A percentile compares a stretch with the other conserved stretches of the same genome.
Evolutionary conservation across 768 basidiomycete species (phyloP).

Genomic region (Phaffia tasmanica): DNA sequence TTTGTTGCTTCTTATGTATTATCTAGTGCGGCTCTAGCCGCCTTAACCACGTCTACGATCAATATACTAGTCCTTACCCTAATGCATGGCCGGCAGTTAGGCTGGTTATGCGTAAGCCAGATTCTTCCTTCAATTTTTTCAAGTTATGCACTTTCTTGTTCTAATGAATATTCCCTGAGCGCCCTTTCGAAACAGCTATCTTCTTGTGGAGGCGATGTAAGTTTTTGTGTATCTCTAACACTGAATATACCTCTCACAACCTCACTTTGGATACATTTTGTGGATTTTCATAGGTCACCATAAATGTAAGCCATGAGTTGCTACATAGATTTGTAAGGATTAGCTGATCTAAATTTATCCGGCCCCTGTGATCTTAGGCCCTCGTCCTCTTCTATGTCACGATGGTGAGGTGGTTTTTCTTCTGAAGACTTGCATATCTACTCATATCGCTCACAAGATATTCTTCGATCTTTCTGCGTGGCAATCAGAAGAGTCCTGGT

Average conservation of each 20-base stretch:
- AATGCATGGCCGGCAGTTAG: slow-evolving; percentile 30
- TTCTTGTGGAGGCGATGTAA: neutral
- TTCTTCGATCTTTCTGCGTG: no score
- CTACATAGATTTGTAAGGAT: no score
- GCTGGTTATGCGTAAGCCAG: slow-evolving; percentile 28
- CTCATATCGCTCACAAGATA: no score
- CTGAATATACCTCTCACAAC: neutral
- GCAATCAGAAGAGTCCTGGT: no score
- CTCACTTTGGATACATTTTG: neutral
- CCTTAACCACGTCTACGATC: slow-evolving; percentile 30
- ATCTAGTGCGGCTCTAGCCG: slow-evolving; percentile 15
- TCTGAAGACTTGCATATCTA: no score
- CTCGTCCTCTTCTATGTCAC: no score
- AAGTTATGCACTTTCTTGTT: neutral
- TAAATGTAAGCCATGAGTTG: no score
- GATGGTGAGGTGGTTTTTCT: no score
- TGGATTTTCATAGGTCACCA: neutral
- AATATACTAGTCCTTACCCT: slow-evolving; percentile 29
- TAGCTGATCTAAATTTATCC: no score
- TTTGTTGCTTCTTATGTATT: neutral
- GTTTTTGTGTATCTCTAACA: neutral
- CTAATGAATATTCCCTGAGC: neutral
- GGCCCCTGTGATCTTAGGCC: no score
- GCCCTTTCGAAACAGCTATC: neutral
- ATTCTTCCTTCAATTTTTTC: neutral